Conservation (phyloP, 495 filamentous ascomycete species). For the Neurospora africana region DNA sequence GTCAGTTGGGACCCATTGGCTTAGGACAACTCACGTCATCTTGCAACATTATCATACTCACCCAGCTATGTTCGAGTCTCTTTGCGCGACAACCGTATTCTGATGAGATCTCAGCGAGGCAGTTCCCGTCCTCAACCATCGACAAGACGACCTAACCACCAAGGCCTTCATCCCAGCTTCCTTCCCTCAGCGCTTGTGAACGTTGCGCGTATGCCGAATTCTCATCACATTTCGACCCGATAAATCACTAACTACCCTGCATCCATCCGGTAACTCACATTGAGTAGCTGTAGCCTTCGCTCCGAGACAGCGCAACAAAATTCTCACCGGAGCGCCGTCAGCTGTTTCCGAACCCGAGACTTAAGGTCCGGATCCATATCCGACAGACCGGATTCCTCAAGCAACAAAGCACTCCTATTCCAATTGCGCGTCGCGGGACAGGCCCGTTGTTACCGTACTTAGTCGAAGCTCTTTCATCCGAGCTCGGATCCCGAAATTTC, state of each 20-base stretch:
- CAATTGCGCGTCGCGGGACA: not conserved
- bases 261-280: not conserved
- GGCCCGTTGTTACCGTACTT: not conserved
- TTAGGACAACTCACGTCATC: not conserved
- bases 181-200: not conserved
- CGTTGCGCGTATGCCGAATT: not conserved
- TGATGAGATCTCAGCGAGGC: not conserved
- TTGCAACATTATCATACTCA: not conserved
- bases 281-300: not conserved
- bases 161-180: not conserved
- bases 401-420: not conserved
- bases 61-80: not conserved
- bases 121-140: not conserved
- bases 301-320: not conserved
- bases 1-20: not conserved
- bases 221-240: not conserved
- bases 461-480: not conserved
- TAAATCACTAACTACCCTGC: not conserved
- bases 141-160: not conserved
- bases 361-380: not conserved
- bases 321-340: not conserved
- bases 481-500: not conserved
- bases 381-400: not conserved
- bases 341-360: not conserved
- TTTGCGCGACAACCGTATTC: not conserved